phyloP scores from a whole-genome alignment of 2,329 filamentous ascomycete species.

The Eutypella sp. region DNA sequence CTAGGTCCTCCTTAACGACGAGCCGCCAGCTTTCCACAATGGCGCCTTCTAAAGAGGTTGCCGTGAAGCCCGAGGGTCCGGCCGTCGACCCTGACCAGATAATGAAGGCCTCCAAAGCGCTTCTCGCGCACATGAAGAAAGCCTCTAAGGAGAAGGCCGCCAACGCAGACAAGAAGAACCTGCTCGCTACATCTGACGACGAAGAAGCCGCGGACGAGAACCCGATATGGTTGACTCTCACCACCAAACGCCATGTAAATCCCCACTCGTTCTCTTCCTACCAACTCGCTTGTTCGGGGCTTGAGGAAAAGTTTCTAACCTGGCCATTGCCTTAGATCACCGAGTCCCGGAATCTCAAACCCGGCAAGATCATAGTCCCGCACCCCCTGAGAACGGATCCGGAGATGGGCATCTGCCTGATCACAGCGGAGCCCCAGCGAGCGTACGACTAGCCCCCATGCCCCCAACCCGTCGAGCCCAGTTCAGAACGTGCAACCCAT shows the following conservation, averaged over 20 bases:
- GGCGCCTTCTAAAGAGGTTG: slow-evolving; percentile 38
- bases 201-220: slow-evolving; percentile 39
- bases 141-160: slow-evolving; percentile 42
- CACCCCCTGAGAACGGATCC: slow-evolving; percentile 66
- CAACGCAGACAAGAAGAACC: slow-evolving; percentile 48
- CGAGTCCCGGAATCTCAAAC: slow-evolving; percentile 52
- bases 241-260: slow-evolving; percentile 60
- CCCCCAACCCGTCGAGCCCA: neutral
- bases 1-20: too few species aligned
- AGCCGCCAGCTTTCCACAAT: slow-evolving; percentile 21
- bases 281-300: too few species aligned
- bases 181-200: slow-evolving; percentile 45
- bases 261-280: slow-evolving; percentile 59
- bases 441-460: slow-evolving; percentile 1
- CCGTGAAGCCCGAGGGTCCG: slow-evolving; percentile 17
- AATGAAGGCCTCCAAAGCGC: slow-evolving; percentile 58
- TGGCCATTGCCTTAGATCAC: neutral
- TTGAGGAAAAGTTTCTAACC: too few species aligned
- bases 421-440: slow-evolving; percentile 61
- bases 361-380: slow-evolving; percentile 73
- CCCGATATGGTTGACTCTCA: slow-evolving; percentile 58
- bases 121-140: slow-evolving; percentile 58
- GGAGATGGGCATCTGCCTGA: slow-evolving; percentile 63
- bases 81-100: slow-evolving; percentile 45
- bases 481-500: neutral